Evolutionary conservation across 2,329 filamentous ascomycete species (phyloP).

Genomic region (Coniochaeta prunicola): DNA sequence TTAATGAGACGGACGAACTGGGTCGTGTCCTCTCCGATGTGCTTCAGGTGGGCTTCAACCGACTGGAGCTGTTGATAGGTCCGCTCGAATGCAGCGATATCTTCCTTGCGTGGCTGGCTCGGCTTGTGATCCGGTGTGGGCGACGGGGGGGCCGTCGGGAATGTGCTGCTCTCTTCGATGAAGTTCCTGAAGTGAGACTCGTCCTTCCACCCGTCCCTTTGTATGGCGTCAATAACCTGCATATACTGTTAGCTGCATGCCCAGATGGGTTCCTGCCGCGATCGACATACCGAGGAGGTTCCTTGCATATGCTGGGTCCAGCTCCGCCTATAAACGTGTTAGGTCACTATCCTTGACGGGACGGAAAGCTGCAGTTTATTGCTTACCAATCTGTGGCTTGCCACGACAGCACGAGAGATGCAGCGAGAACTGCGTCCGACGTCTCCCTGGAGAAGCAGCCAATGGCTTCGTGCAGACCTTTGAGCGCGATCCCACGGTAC

Average conservation of each 20-base stretch:
- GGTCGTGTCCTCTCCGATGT: conserved; percentile 61
- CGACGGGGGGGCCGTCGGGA: conserved; percentile 58
- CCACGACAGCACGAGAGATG: conserved; percentile 89
- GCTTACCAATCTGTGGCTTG: conserved; percentile 91
- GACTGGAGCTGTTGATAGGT: conserved; percentile 61
- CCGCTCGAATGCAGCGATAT: conserved; percentile 60
- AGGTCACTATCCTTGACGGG: conserved; percentile 11
- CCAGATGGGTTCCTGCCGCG: not conserved
- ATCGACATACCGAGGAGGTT: conserved; percentile 67
- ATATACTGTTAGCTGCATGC: conserved; percentile 7
- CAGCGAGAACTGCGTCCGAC: conserved; percentile 85
- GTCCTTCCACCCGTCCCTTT: conserved; percentile 70
- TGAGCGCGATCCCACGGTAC: conserved; percentile 78
- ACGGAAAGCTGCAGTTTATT: conserved; percentile 25
- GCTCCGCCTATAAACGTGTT: conserved; percentile 57
- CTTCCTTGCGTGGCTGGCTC: conserved; percentile 59
- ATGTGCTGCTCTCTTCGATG: conserved; percentile 71
- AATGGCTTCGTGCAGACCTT: conserved; percentile 83
- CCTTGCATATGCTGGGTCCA: conserved; percentile 93
- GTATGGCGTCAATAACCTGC: conserved; percentile 84
- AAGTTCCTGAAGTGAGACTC: conserved; percentile 81
- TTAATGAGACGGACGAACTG: conserved; percentile 62
- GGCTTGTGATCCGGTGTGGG: conserved; percentile 54
- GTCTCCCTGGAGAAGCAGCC: conserved; percentile 76
- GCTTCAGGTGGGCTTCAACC: conserved; percentile 61